Base-by-base conservation (phyloP, 2,329 filamentous ascomycete species). In the Scedosporium apiospermum region DNA sequence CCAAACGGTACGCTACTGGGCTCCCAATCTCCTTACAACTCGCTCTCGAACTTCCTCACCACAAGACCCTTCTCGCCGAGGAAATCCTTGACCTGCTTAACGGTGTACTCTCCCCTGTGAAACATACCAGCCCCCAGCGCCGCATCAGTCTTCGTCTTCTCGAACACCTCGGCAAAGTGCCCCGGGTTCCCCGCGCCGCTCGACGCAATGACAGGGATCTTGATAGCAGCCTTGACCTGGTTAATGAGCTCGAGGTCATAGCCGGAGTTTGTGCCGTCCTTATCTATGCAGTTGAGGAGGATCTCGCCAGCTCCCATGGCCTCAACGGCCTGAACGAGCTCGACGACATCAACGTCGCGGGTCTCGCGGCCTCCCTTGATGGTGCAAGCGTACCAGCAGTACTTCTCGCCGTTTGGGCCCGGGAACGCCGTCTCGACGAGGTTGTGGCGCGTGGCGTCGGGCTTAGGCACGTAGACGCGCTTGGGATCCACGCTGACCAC, bases 361-460 rank as follows among this genome's bases (percentile, higher is more conserved):
- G 89, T 93, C 77, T 98, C 93, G 65, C 95, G 87, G 6, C 95
- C 95, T 57, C 95, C 95, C 77, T 93, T 96, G 78, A 96, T 91
- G 6, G 95, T 99, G 77, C 95, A 98, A 63, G 95, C 93, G 74
- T 97, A 99, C 93, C 93, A 99, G 78, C 91, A 96, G 75, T 86
- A 89, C 61, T 80, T 78, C 74, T 97, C 90, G 30, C 92, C 92
- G 53, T 83, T 82, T 23, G 90, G 87, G 7, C 93, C 91, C 0
- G 85, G 86, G 65, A 79, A 83, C 0, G 76, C 72, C 0, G 93
- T 96, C 70, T 82, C 78, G 70, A 97, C 78, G 14, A 88, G 90
- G 74, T 79, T 77, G 75, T 95, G 89, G 70, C 91, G 88, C 1
- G 83, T 82, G 62, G 90, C 92, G 59, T 88, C 84, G 26, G 82